phyloP scores from a whole-genome alignment of 306 rosid genomes.

The Trichosanthes cucumerina region DNA sequence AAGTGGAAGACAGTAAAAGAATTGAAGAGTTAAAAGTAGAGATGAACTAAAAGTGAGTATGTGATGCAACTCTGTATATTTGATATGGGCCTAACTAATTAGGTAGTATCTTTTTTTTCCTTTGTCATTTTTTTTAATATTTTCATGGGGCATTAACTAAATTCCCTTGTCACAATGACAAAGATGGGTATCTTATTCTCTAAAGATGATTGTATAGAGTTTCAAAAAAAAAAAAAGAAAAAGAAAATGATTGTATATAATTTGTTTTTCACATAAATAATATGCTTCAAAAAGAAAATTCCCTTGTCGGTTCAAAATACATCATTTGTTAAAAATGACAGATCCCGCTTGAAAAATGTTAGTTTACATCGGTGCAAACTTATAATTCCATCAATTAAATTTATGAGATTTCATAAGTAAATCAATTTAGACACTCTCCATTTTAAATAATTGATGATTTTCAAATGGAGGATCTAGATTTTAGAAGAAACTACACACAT shows the following conservation, averaged over 20 bases:
- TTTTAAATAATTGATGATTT: too few species aligned
- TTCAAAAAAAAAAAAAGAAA: too few species aligned
- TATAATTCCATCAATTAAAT: too few species aligned
- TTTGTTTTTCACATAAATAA: not conserved
- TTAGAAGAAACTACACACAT: too few species aligned
- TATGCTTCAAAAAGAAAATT: not conserved
- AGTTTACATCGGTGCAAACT: too few species aligned
- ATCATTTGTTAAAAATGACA: too few species aligned
- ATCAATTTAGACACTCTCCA: too few species aligned
- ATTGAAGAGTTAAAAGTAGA: not conserved
- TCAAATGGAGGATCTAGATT: too few species aligned
- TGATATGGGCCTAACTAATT: slow-evolving; percentile 2
- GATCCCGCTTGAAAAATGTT: too few species aligned
- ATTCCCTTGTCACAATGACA: slow-evolving; percentile 10
- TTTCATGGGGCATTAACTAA: not conserved
- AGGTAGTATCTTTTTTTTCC: not conserved
- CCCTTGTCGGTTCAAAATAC: not conserved
- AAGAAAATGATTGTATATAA: not conserved
- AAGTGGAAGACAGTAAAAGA: not conserved
- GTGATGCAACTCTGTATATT: not conserved
- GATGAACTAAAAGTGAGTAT: not conserved
- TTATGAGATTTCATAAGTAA: too few species aligned
- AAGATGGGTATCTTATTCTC: slow-evolving; percentile 6
- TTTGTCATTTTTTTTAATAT: not conserved
- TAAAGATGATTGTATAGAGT: not conserved